phyloP scores from a whole-genome alignment of 306 rosid genomes.

The Prunus mongolica region DNA sequence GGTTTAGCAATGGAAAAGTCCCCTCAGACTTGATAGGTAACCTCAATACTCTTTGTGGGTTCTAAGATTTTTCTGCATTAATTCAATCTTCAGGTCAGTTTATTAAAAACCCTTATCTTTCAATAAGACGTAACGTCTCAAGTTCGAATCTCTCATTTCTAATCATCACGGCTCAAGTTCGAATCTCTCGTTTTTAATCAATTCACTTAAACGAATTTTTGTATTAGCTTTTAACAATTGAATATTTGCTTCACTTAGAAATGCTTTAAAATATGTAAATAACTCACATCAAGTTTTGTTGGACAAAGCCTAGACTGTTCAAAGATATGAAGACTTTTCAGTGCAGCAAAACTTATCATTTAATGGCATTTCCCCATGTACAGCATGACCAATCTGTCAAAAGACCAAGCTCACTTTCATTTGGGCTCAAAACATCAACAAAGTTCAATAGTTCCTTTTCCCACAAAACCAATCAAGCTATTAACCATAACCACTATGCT shows the following conservation, averaged over 20 bases:
- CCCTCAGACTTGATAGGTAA: constrained; percentile 56
- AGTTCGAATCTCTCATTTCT: too few species aligned
- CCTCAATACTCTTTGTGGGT: not conserved
- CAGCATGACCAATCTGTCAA: constrained; percentile 70
- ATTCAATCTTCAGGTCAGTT: too few species aligned
- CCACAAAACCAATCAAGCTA: not conserved
- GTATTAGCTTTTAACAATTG: too few species aligned
- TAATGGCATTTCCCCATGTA: constrained; percentile 50
- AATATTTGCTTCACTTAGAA: too few species aligned
- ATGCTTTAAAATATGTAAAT: too few species aligned
- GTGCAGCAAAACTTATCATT: constrained; percentile 51
- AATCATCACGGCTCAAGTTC: too few species aligned
- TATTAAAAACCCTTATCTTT: too few species aligned
- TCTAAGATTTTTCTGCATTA: too few species aligned
- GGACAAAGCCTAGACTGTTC: not conserved
- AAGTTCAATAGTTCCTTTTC: constrained; percentile 45
- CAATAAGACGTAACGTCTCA: too few species aligned
- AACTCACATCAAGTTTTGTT: too few species aligned
- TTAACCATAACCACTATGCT: not conserved
- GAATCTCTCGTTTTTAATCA: too few species aligned
- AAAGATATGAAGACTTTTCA: not conserved
- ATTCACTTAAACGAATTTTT: too few species aligned
- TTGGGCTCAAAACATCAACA: constrained; percentile 82
- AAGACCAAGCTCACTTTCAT: constrained; percentile 80
- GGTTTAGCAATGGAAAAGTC: constrained; percentile 62